Percentiles rank a stretch among this genome's conserved stretches.
Conservation (phyloP, 371 early-diverging fungal genomes). For the Cokeromyces recurvatus region DNA sequence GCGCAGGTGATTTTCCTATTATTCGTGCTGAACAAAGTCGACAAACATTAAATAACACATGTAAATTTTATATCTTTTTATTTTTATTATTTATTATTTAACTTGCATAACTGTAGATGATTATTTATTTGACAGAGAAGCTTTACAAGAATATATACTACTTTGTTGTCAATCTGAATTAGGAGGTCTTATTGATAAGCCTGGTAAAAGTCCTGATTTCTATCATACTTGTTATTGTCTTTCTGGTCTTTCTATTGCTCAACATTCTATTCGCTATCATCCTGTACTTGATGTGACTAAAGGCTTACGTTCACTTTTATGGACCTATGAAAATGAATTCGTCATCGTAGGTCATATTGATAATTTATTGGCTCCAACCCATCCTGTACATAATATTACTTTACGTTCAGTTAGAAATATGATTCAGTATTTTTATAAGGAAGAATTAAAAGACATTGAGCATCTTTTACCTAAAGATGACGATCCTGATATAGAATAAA, state of each 20-base stretch:
- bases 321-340: slow-evolving; percentile 32
- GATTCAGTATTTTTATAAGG: slow-evolving; percentile 43
- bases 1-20: slow-evolving; percentile 82
- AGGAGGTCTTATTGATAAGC: slow-evolving; percentile 93
- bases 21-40: slow-evolving; percentile 44
- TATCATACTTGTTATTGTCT: slow-evolving; percentile 97
- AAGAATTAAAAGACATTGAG: slow-evolving; percentile 6
- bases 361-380: slow-evolving; percentile 53
- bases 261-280: slow-evolving; percentile 42
- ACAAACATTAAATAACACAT: background rate
- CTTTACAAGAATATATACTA: slow-evolving; percentile 84
- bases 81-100: too few species aligned
- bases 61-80: too few species aligned
- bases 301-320: slow-evolving; percentile 33
- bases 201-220: slow-evolving; percentile 77
- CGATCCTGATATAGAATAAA: background rate
- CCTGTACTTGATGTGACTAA: slow-evolving; percentile 12
- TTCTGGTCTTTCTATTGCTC: slow-evolving; percentile 75
- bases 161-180: slow-evolving; percentile 74
- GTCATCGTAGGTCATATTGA: slow-evolving; percentile 47
- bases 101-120: slow-evolving; percentile 9
- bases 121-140: slow-evolving; percentile 61
- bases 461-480: slow-evolving; percentile 31
- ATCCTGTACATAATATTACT: slow-evolving; percentile 59
- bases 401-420: slow-evolving; percentile 33